Evolutionary conservation across 306 rosid species (phyloP).

Genomic region (Chamaecrista fasciculata): DNA sequence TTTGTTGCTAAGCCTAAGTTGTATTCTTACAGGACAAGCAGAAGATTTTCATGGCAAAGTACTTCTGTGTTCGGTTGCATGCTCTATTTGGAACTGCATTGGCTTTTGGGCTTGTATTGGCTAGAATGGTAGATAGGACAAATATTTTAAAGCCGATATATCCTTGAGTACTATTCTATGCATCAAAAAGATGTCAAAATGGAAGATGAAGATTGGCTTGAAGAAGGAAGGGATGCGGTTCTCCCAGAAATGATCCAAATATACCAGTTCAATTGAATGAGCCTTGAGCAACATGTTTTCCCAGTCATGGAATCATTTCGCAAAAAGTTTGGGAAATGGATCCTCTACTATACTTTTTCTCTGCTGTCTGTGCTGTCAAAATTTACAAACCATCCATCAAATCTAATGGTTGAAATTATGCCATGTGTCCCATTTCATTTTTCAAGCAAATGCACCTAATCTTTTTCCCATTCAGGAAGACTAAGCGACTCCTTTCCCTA

Average conservation of each 20-base stretch:
- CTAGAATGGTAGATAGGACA: conserved; percentile 40
- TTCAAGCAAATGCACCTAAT: too few relatives aligned
- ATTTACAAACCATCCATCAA: too few relatives aligned
- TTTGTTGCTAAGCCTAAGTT: not conserved
- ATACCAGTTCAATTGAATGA: not conserved
- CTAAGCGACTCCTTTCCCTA: too few relatives aligned
- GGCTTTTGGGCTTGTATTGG: conserved; percentile 70
- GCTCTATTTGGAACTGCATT: conserved; percentile 75
- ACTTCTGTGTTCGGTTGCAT: conserved; percentile 84
- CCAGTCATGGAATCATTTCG: not conserved
- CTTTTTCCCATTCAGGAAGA: too few relatives aligned
- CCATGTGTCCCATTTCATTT: too few relatives aligned
- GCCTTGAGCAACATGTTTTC: not conserved
- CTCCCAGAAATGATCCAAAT: not conserved
- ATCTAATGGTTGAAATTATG: too few relatives aligned
- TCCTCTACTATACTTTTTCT: too few relatives aligned
- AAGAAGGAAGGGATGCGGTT: conserved; percentile 11
- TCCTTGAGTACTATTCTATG: not conserved
- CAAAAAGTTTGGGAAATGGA: too few relatives aligned
- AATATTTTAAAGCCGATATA: conserved; percentile 25
- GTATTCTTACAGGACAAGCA: conserved; percentile 57
- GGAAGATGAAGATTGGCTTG: conserved; percentile 11
- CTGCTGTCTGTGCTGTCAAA: too few relatives aligned
- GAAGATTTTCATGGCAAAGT: conserved; percentile 93
- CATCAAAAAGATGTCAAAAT: not conserved